Percentiles rank a stretch among this genome's conserved stretches.
Evolutionary conservation across 805 yeast species (phyloP).

Genomic region (Yamadazyma kitorensis): DNA sequence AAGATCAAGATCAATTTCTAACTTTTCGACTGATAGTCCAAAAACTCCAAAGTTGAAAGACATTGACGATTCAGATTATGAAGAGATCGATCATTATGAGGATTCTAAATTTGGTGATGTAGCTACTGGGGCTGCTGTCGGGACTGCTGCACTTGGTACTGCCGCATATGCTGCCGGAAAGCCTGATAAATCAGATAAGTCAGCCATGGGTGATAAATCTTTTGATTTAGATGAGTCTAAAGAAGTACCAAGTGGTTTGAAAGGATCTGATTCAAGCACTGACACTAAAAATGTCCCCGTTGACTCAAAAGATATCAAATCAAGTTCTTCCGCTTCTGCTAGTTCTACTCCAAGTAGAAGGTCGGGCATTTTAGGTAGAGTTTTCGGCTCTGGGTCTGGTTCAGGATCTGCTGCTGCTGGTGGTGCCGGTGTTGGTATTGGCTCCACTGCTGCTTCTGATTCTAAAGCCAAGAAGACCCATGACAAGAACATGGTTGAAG

Average conservation of each 20-base stretch:
- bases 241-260: not conserved
- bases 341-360: not conserved
- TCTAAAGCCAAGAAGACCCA: not conserved
- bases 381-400: not conserved
- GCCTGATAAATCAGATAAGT: not conserved
- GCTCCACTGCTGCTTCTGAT: not conserved
- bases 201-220: conserved; percentile 1
- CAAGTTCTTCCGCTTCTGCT: no score
- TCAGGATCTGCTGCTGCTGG: not conserved
- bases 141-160: not conserved
- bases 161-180: not conserved
- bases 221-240: conserved; percentile 5
- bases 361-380: not conserved
- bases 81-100: not conserved
- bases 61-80: conserved; percentile 1
- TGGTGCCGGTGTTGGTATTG: no score
- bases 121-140: not conserved
- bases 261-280: not conserved
- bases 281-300: no score
- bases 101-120: not conserved
- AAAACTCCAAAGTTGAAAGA: not conserved
- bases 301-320: no score
- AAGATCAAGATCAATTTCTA: no score
- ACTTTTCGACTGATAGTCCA: not conserved
- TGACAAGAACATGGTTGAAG: conserved; percentile 8